Conservation (phyloP, 2,329 filamentous ascomycete genomes). For the Pseudocercospora cruenta region DNA sequence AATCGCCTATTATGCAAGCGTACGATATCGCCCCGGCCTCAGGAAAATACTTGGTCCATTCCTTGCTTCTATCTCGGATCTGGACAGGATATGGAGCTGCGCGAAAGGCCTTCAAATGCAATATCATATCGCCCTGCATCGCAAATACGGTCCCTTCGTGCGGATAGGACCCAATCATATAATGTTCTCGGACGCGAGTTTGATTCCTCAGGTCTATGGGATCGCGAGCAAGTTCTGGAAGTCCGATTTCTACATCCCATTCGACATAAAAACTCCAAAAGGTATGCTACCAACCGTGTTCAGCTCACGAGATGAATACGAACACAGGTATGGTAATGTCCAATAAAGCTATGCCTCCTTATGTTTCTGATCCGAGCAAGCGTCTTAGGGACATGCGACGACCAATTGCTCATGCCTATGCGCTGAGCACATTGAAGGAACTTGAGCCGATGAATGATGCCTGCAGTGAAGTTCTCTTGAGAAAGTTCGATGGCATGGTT, state of each 20-base stretch:
- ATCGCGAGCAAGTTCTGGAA: constrained; percentile 46
- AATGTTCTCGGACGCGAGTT: constrained; percentile 69
- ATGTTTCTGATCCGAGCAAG: too few relatives aligned
- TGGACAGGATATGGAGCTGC: constrained; percentile 51
- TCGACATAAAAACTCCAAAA: constrained; percentile 30
- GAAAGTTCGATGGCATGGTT: constrained; percentile 24
- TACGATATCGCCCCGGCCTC: constrained; percentile 28
- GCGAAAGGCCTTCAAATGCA: constrained; percentile 71
- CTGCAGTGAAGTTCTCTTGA: constrained; percentile 27
- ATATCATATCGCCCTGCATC: constrained; percentile 61
- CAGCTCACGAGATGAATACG: constrained; percentile 45
- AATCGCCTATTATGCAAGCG: constrained; percentile 11
- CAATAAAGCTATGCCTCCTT: too few relatives aligned
- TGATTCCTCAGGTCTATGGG: constrained; percentile 63
- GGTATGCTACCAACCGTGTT: constrained; percentile 38
- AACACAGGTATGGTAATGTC: constrained; percentile 34
- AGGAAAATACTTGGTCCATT: constrained; percentile 55
- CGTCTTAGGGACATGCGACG: constrained; percentile 40
- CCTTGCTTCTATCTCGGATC: constrained; percentile 57
- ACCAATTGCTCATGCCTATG: constrained; percentile 29
- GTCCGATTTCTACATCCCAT: constrained; percentile 24
- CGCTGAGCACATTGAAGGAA: constrained; percentile 30
- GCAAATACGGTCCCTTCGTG: constrained; percentile 69
- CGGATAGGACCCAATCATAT: constrained; percentile 76
- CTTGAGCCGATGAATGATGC: constrained; percentile 33